phyloP scores from a whole-genome alignment of 192 early-diverging fungal species.

The Piromyces sp. region DNA sequence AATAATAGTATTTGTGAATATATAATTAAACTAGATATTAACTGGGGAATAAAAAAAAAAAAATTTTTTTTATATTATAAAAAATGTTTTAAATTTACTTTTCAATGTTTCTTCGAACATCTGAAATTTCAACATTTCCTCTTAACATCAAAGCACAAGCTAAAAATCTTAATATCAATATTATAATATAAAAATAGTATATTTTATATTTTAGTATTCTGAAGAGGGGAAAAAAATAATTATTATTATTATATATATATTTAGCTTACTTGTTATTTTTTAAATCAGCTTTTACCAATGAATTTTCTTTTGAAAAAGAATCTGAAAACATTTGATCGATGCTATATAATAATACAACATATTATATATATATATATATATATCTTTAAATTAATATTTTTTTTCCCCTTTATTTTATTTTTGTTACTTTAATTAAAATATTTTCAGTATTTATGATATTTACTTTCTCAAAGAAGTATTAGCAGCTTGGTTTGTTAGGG shows the following conservation, averaged over 20 bases:
- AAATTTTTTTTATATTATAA: too few relatives aligned
- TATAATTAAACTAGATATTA: too few relatives aligned
- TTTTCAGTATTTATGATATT: too few relatives aligned
- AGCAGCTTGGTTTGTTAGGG: slow-evolving; percentile 12
- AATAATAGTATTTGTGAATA: too few relatives aligned
- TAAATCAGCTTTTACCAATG: slow-evolving; percentile 27
- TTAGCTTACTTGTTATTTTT: slow-evolving; percentile 14
- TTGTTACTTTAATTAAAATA: too few relatives aligned
- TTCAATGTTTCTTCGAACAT: slow-evolving; percentile 35
- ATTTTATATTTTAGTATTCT: too few relatives aligned
- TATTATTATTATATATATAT: too few relatives aligned
- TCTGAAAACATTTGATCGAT: slow-evolving; percentile 44
- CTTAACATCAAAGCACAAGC: slow-evolving; percentile 29
- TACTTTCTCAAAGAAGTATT: slow-evolving; percentile 11
- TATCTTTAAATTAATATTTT: not conserved
- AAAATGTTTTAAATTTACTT: slow-evolving; percentile 7
- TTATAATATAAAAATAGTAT: too few relatives aligned
- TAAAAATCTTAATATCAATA: slow-evolving; percentile 25
- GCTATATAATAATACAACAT: slow-evolving; percentile 3
- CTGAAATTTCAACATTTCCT: slow-evolving; percentile 28
- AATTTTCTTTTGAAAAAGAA: slow-evolving; percentile 25
- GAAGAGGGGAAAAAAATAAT: too few relatives aligned
- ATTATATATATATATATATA: not conserved
- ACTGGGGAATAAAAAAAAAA: too few relatives aligned
- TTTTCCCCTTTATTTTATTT: too few relatives aligned